A percentile compares a stretch with the other conserved stretches of the same genome.
Evolutionary conservation across 1,284 basidiomycete species (phyloP).

Genomic region (Trichosporon coremiiforme): DNA sequence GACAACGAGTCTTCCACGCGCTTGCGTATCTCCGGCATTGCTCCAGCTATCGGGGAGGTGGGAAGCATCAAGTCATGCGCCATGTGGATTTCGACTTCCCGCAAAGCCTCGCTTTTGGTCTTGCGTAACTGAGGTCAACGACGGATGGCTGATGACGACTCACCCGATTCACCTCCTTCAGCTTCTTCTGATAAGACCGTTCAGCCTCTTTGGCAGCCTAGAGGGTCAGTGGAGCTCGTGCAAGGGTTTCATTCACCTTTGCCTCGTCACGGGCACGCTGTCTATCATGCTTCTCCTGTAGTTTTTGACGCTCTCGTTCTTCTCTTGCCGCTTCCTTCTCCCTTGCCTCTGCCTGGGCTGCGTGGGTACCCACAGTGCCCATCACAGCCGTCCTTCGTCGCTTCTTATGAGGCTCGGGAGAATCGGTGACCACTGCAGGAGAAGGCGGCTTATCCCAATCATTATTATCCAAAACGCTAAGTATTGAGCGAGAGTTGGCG

Average conservation of each 20-base stretch:
- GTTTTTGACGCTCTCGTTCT: constrained; percentile 29
- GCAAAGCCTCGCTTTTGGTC: constrained; percentile 51
- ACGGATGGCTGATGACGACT: not conserved
- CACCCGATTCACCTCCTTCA: constrained; percentile 41
- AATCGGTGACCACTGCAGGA: not conserved
- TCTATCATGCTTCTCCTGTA: constrained; percentile 40
- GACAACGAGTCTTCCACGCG: constrained; percentile 45
- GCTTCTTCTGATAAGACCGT: constrained; percentile 47
- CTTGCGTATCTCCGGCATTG: constrained; percentile 46
- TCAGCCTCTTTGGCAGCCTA: constrained; percentile 49
- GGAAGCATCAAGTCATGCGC: constrained; percentile 46
- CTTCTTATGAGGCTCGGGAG: constrained; percentile 10
- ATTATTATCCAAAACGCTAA: not conserved
- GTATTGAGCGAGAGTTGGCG: not conserved
- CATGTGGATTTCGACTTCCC: constrained; percentile 52
- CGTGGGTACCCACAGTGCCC: not conserved
- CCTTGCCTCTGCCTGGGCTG: not conserved
- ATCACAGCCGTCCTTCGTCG: not conserved
- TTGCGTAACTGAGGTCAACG: constrained; percentile 40
- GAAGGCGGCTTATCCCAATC: not conserved
- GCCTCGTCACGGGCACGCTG: constrained; percentile 39
- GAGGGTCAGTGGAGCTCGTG: not conserved
- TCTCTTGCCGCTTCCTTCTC: not conserved
- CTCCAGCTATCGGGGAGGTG: constrained; percentile 46
- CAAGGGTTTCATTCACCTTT: constrained; percentile 36